Evolutionary conservation across 768 basidiomycete species (phyloP), one percentile per base, ranked within the genome.

Genomic region (Phylloporus sp.): DNA sequence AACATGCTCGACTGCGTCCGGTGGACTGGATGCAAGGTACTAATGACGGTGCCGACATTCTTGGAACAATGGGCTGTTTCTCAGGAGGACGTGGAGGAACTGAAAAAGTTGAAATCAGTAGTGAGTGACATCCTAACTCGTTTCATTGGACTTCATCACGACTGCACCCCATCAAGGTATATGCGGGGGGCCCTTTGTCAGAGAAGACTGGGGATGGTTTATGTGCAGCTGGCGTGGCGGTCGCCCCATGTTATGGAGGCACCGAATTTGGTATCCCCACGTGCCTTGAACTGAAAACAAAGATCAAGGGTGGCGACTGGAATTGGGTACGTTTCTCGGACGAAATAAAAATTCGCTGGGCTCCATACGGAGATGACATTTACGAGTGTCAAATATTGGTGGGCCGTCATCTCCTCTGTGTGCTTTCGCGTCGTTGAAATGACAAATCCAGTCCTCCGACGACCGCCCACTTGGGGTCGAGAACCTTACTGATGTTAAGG

Each of bases 321-420:
- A 37, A 38, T 17, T 54, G 46, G 52, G 1, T 54, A 17, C 38
- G 7, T 33, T 49, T 49, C 22, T 18, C 38, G 3, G 53, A 54
- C 14, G 13, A 48, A 6, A 9, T 57, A 9, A 75, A 53, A 3
- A 1, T 53, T 9, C 48, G 60, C n/a, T 66, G 67, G 55, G 41
- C 63, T 7, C 67, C 69, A 9, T 48, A 68, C 27, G 68, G 57
- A 5, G 61, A 63, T 23, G 57, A 50, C 11, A 53, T 55, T 0
- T 74, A 62, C 31, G 73, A 74, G 49, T 55, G 58, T 3, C 63
- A 72, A 23, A 33, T 69, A n/a, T 42, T 70, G 40, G 73, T 74
- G 36, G 13, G 59, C 13, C 33, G 17, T 34, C 11, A 9, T 18
- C 21, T 35, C 20, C 13, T 1, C 10, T 20, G n/a, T 9, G 6